Conservation (phyloP, 768 basidiomycete species). For the Leccinum variicolor region DNA sequence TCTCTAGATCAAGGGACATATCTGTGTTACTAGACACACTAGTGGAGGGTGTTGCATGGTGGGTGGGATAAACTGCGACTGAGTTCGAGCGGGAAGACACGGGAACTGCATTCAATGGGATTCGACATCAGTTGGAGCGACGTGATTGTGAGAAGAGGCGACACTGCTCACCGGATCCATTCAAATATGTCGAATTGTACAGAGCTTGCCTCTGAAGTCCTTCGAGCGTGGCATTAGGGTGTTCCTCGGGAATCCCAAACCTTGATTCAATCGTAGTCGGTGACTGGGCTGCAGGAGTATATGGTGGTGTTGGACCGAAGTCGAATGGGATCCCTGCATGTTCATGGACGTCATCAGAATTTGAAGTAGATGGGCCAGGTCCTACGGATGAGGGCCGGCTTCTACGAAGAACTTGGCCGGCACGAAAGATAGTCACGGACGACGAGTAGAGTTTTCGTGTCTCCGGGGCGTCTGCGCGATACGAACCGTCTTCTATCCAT, state of each 20-base stretch:
- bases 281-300: conserved; percentile 5
- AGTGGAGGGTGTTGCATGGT: neutral
- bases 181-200: neutral
- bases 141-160: neutral
- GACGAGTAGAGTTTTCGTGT: conserved; percentile 72
- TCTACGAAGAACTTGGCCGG: conserved; percentile 40
- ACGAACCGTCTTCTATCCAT: conserved; percentile 54
- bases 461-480: conserved; percentile 72
- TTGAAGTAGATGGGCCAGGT: conserved; percentile 13
- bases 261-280: neutral
- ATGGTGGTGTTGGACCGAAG: conserved; percentile 27
- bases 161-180: neutral
- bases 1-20: conserved; percentile 2
- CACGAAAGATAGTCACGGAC: conserved; percentile 71
- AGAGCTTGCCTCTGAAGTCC: conserved; percentile 15
- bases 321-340: neutral
- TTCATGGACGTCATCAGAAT: conserved; percentile 1
- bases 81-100: neutral
- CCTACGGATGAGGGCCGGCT: conserved; percentile 23
- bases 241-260: neutral
- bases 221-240: conserved; percentile 18
- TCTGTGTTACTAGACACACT: conserved; percentile 6
- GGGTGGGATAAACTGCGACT: neutral
- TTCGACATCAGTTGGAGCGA: neutral
- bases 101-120: neutral